Percentiles rank a stretch among this genome's conserved stretches.
phyloP scores from a whole-genome alignment of 192 early-diverging fungal species.

The Coemansia sp. region DNA sequence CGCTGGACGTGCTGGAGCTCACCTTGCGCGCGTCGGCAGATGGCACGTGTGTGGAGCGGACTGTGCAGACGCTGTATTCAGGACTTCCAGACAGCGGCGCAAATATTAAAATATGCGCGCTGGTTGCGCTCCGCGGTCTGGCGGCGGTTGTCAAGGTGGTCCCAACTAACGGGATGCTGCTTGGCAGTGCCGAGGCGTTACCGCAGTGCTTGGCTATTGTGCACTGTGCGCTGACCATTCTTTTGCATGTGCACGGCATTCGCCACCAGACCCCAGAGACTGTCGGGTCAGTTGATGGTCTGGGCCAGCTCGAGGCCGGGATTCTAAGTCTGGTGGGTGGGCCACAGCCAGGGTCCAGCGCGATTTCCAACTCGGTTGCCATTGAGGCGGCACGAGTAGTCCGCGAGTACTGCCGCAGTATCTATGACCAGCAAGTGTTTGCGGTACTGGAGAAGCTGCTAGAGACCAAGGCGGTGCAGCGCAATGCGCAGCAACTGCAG shows the following conservation, averaged over 20 bases:
- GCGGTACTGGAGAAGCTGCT: constrained; percentile 9
- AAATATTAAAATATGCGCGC: not conserved
- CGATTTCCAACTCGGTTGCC: constrained; percentile 2
- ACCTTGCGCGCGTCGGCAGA: not conserved
- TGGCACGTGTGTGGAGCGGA: not conserved
- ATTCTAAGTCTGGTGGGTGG: not conserved
- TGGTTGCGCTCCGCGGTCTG: constrained; percentile 18
- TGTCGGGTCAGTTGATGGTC: not conserved
- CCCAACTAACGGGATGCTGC: not conserved
- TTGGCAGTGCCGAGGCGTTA: not conserved
- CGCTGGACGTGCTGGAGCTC: constrained; percentile 36
- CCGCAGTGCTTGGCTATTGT: not conserved
- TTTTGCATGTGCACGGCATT: not conserved
- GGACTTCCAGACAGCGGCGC: not conserved
- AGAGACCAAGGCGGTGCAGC: constrained; percentile 4
- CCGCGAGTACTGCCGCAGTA: constrained; percentile 20
- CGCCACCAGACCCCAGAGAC: not conserved
- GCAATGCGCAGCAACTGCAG: constrained; percentile 21
- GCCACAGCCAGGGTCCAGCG: not conserved
- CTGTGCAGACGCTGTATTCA: not conserved
- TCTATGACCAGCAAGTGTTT: not conserved
- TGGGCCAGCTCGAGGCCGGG: not conserved
- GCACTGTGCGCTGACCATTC: not conserved
- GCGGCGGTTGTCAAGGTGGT: constrained; percentile 22
- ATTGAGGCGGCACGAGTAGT: constrained; percentile 30